Base-by-base conservation (phyloP, 805 yeast species). In the Candida caryicola region DNA sequence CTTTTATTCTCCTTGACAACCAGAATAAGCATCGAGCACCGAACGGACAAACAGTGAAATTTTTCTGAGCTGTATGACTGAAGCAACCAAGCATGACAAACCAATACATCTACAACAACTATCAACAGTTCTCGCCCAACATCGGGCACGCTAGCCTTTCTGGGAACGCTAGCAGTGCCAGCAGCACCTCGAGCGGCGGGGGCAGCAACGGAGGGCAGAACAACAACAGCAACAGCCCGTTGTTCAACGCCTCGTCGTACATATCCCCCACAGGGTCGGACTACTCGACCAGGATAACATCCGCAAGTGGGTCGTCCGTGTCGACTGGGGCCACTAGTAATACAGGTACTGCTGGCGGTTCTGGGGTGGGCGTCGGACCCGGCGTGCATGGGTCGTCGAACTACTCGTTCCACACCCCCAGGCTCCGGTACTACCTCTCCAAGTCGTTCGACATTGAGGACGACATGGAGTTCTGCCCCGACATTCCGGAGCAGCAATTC, bases 401-500 rank as follows among this genome's bases (percentile, higher is more conserved):
- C 47, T 65, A 65, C 43, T 57, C 73, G 12, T 57, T 71, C 44
- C 75, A 73, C 37, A 66, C 72, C 21, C 72, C 73, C 16, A 59
- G 82, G 29, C 74, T 79, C 29, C 64, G 81, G 47, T 76, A 77
- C 51, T 74, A 76, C 62, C 68, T 74, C 21, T 74, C 80, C 16
- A 79, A 79, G 47, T 77, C 79, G 23, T 79, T 79, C 57, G 85
- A 79, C 42, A 48, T 71, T 6, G 84, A 79, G 50, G 85, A 79
- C 51, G 85, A 79, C 54, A 53, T 78, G 49, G 83, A 79, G 54
- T 79, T 79, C 45, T 79, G 85, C 49, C 85, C 85, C 2, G 82
- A 76, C 32, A 76, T 75, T 26, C 71, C 72, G 7, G 73, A 69
- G 16, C 43, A 40, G 21, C 39, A 35, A 27, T 42, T 47, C 29